Percentiles rank a stretch among this genome's conserved stretches.
phyloP scores from a whole-genome alignment of 179 eudicot genomes.

The Actinidia chinensis region DNA sequence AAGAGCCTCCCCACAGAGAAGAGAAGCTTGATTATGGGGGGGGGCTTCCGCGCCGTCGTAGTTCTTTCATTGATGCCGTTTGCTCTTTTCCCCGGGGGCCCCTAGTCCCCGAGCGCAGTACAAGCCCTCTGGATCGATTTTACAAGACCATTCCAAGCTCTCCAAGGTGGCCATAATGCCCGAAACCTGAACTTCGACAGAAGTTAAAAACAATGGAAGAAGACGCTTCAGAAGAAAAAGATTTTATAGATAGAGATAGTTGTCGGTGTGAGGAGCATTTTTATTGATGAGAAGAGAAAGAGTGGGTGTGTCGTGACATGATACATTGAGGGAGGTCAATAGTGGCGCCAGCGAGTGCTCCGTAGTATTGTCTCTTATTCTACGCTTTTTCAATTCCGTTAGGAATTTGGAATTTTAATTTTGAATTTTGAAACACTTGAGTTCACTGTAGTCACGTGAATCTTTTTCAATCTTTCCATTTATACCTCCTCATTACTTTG shows the following conservation, averaged over 20 bases:
- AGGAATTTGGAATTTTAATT: too few relatives aligned
- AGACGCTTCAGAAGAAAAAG: background rate
- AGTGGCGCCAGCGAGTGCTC: too few relatives aligned
- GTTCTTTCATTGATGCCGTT: too few relatives aligned
- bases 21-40: too few relatives aligned
- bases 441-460: too few relatives aligned
- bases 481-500: too few relatives aligned
- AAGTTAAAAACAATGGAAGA: background rate
- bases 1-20: slow-evolving; percentile 92
- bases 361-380: too few relatives aligned
- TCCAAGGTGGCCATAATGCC: slow-evolving; percentile 75
- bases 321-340: too few relatives aligned
- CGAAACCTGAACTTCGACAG: background rate
- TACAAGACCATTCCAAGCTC: slow-evolving; percentile 80
- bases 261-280: background rate
- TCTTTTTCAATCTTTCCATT: too few relatives aligned
- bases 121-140: slow-evolving; percentile 85
- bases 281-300: background rate
- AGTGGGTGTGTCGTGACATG: too few relatives aligned
- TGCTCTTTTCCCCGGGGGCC: too few relatives aligned
- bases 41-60: slow-evolving; percentile 52
- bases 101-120: slow-evolving; percentile 91
- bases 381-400: too few relatives aligned
- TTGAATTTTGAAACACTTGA: slow-evolving; percentile 33
- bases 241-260: background rate